A percentile compares a stretch with the other conserved stretches of the same genome.
These are phyloP conservation scores for Globisporangium ultimum DNA, from an alignment of 352 stramenopile species.

Conservation along the genomic window DNA sequence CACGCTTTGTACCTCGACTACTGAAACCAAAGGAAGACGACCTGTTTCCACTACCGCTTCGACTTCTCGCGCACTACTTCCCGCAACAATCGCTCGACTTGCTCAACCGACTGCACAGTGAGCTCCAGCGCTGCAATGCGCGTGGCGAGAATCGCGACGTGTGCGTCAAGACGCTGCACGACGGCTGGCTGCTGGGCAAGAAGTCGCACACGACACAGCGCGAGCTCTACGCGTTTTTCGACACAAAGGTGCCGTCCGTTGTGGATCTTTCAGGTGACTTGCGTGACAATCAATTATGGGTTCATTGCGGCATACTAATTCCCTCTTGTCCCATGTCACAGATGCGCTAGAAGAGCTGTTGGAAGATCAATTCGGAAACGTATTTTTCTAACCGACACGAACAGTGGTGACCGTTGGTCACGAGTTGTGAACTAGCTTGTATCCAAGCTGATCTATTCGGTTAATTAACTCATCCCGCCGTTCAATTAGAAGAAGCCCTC, in stretches of 20 bases:
- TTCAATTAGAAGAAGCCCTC: not conserved
- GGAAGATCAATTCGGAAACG: conserved; percentile 52
- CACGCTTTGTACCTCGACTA: conserved; percentile 47
- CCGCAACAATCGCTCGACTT: conserved; percentile 30
- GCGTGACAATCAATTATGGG: too few species aligned
- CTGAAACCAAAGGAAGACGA: conserved; percentile 48
- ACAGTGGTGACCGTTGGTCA: too few species aligned
- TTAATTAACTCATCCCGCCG: not conserved
- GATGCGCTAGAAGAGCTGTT: conserved; percentile 44
- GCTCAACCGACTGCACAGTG: conserved; percentile 37
- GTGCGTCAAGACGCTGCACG: conserved; percentile 49
- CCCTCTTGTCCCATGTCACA: conserved; percentile 17
- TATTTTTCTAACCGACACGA: conserved; percentile 39
- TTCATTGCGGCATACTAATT: not conserved
- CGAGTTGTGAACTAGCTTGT: too few species aligned
- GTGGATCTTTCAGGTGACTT: conserved; percentile 47
- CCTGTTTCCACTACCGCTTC: conserved; percentile 38
- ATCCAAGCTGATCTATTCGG: too few species aligned
- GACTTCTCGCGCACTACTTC: conserved; percentile 47
- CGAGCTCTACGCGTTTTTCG: conserved; percentile 59
- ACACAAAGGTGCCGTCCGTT: conserved; percentile 57
- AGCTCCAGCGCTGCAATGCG: conserved; percentile 25
- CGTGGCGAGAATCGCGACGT: conserved; percentile 34
- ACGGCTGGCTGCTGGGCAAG: conserved; percentile 57
- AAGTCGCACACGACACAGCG: conserved; percentile 39